phyloP scores from a whole-genome alignment of 768 basidiomycete species.

The Tremella yokohamensis region DNA sequence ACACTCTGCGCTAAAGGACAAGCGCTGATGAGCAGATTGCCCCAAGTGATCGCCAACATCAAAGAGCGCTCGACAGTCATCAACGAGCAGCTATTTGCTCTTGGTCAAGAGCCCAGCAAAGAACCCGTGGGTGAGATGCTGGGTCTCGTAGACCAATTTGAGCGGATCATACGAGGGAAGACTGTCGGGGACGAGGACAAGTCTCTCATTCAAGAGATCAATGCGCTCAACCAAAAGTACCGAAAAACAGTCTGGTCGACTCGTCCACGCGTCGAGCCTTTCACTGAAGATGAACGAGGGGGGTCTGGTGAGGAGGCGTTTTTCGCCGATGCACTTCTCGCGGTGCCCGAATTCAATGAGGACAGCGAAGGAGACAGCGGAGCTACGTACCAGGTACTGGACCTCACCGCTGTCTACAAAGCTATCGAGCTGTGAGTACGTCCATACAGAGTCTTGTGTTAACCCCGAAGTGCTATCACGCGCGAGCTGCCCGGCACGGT shows the following conservation, averaged over 20 bases:
- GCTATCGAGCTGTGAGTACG: slow-evolving; percentile 7
- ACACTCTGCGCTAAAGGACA: neutral
- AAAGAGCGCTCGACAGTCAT: neutral
- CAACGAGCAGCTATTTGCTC: neutral
- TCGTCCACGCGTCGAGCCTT: slow-evolving; percentile 3
- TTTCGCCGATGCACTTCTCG: neutral
- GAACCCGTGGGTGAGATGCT: slow-evolving; percentile 27
- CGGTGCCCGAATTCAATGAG: neutral
- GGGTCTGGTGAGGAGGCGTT: neutral
- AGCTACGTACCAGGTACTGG: neutral
- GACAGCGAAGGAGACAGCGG: neutral
- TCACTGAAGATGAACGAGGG: neutral
- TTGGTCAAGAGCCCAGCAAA: slow-evolving; percentile 45
- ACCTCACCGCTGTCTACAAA: slow-evolving; percentile 4
- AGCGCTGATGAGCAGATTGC: slow-evolving; percentile 5
- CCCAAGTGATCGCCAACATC: slow-evolving; percentile 2
- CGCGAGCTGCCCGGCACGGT: slow-evolving; percentile 8
- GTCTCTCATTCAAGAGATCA: slow-evolving; percentile 17
- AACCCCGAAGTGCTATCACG: neutral
- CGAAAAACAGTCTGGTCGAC: neutral
- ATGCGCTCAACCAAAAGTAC: slow-evolving; percentile 4
- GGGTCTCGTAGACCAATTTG: slow-evolving; percentile 8
- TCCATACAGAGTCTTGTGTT: neutral
- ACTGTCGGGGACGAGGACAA: slow-evolving; percentile 13
- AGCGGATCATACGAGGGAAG: slow-evolving; percentile 4